phyloP scores from a whole-genome alignment of 192 early-diverging fungal genomes.

The Backusella macrospora region DNA sequence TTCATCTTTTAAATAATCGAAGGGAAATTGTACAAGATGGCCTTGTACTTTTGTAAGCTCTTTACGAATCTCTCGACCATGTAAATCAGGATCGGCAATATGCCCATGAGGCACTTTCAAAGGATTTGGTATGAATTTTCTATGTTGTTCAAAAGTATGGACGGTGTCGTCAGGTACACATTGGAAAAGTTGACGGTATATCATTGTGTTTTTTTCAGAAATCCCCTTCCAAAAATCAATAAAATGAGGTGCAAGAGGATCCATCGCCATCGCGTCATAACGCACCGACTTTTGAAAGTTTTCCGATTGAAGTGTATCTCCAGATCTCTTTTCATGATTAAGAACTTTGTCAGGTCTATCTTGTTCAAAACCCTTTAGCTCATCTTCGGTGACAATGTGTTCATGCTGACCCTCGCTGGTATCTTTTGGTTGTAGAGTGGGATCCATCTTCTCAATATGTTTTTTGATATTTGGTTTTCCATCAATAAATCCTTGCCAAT shows the following conservation, averaged over 20 bases:
- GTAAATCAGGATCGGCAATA: constrained; percentile 43
- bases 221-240: constrained; percentile 57
- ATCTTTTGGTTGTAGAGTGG: background rate
- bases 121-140: constrained; percentile 48
- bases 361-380: constrained; percentile 27
- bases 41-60: constrained; percentile 44
- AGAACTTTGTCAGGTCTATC: constrained; percentile 45
- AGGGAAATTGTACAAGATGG: constrained; percentile 57
- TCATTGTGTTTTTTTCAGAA: constrained; percentile 62
- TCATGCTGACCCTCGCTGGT: background rate
- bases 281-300: background rate
- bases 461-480: constrained; percentile 20
- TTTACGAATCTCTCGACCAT: constrained; percentile 34
- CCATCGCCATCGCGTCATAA: constrained; percentile 50
- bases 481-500: constrained; percentile 30
- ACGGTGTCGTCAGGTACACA: constrained; percentile 82
- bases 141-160: constrained; percentile 56
- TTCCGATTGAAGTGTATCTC: background rate
- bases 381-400: constrained; percentile 16
- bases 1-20: constrained; percentile 48
- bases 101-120: constrained; percentile 47
- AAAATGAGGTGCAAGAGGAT: constrained; percentile 70
- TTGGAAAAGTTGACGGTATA: constrained; percentile 74
- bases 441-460: background rate
- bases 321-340: constrained; percentile 1